A percentile compares a stretch with the other conserved stretches of the same genome.
Conservation (phyloP, 495 filamentous ascomycete species). For the Aspergillus olivimuriae region DNA sequence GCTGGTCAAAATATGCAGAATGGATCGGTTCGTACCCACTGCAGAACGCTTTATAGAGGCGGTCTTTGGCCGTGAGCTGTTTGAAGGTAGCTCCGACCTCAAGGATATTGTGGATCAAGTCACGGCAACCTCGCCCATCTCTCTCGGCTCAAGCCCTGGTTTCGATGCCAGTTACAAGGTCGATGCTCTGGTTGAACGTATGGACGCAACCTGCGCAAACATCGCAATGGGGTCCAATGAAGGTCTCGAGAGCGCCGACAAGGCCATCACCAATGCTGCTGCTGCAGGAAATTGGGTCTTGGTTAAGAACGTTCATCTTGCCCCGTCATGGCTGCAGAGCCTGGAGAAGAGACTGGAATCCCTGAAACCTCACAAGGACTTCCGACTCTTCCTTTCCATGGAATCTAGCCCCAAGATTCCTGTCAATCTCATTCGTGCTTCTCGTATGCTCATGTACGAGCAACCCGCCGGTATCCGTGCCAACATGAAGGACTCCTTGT, state of each 20-base stretch:
- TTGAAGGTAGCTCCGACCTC: slow-evolving; percentile 78
- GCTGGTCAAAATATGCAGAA: slow-evolving; percentile 87
- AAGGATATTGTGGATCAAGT: slow-evolving; percentile 80
- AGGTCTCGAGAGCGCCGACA: slow-evolving; percentile 84
- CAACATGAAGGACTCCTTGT: slow-evolving; percentile 97
- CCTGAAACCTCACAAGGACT: slow-evolving; percentile 89
- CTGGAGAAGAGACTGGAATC: slow-evolving; percentile 94
- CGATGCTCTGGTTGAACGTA: slow-evolving; percentile 83
- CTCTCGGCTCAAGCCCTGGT: slow-evolving; percentile 87
- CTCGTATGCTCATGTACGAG: slow-evolving; percentile 94
- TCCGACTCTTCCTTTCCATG: slow-evolving; percentile 96
- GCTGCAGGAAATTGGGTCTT: slow-evolving; percentile 93
- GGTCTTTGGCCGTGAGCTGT: slow-evolving; percentile 78
- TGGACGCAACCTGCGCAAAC: slow-evolving; percentile 76
- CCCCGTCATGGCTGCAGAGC: slow-evolving; percentile 91
- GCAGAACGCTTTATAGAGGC: slow-evolving; percentile 84
- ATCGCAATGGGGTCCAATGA: slow-evolving; percentile 99
- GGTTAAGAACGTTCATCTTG: slow-evolving; percentile 98
- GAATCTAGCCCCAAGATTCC: slow-evolving; percentile 95
- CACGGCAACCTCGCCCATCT: slow-evolving; percentile 75
- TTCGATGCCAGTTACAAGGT: slow-evolving; percentile 99
- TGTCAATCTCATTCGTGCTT: slow-evolving; percentile 89
- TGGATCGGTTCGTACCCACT: slow-evolving; percentile 89
- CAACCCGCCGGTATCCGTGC: slow-evolving; percentile 93
- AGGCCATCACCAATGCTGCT: slow-evolving; percentile 89